Conservation (phyloP, 108 stramenopile species). For the Aurantiochytrium sp. region DNA sequence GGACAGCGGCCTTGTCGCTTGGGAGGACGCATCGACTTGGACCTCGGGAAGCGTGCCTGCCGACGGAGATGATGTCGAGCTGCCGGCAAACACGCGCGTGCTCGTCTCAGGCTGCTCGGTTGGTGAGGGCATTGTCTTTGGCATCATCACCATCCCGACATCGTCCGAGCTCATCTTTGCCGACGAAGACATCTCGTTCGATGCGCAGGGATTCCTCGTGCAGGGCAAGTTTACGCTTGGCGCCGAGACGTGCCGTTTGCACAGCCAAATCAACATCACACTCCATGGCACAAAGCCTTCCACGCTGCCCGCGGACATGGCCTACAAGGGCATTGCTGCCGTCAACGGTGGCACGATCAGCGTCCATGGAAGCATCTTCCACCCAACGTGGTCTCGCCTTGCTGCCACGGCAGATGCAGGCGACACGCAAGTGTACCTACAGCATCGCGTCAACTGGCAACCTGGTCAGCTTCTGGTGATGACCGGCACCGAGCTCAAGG, state of each 20-base stretch:
- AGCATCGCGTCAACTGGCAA: slow-evolving; percentile 45
- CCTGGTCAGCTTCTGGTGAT: slow-evolving; percentile 40
- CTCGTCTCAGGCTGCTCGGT: not conserved
- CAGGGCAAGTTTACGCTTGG: not conserved
- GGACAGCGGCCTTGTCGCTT: not conserved
- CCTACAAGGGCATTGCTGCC: not conserved
- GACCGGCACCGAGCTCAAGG: slow-evolving; percentile 33
- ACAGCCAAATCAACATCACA: not conserved
- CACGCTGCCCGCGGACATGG: not conserved
- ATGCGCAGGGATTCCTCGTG: not conserved
- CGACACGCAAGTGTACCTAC: slow-evolving; percentile 26
- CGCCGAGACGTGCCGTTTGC: not conserved
- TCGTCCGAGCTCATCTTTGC: not conserved
- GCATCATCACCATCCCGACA: not conserved
- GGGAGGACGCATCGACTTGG: not conserved
- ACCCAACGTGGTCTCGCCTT: slow-evolving; percentile 45
- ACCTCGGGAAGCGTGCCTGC: not conserved
- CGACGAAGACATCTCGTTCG: not conserved
- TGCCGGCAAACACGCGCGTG: not conserved
- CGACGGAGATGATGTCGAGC: not conserved
- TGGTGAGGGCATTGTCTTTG: not conserved
- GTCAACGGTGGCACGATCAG: not conserved
- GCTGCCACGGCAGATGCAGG: slow-evolving; percentile 28
- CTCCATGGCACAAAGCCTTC: not conserved
- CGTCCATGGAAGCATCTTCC: slow-evolving; percentile 35